Percentiles rank a stretch among this genome's conserved stretches.
Evolutionary conservation across 495 filamentous ascomycete species (phyloP).

Genomic region (Apiosordaria backusii): DNA sequence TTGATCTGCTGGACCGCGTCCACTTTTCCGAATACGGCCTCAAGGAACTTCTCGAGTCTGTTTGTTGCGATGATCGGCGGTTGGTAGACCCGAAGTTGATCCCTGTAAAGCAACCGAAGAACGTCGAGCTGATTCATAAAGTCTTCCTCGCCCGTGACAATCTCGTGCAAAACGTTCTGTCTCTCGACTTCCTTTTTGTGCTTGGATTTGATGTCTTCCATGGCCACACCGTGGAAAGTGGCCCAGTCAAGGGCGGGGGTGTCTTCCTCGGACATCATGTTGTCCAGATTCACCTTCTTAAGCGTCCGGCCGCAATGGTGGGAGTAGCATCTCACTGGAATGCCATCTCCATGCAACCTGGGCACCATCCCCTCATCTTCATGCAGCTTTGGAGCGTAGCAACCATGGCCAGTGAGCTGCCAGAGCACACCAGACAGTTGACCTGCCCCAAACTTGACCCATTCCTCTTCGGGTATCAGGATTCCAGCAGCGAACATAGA

Average conservation of each 20-base stretch:
- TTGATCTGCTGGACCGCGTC: conserved; percentile 89
- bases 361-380: conserved; percentile 53
- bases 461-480: conserved; percentile 88
- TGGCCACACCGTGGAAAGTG: conserved; percentile 82
- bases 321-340: conserved; percentile 81
- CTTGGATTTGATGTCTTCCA: conserved; percentile 63
- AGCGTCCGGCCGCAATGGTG: conserved; percentile 90
- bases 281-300: conserved; percentile 84
- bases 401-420: conserved; percentile 89
- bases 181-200: conserved; percentile 86
- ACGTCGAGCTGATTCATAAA: conserved; percentile 88
- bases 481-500: conserved; percentile 78
- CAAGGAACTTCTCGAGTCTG: conserved; percentile 70
- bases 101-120: conserved; percentile 78
- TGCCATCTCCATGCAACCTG: conserved; percentile 37
- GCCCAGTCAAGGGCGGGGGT: conserved; percentile 80
- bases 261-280: conserved; percentile 61
- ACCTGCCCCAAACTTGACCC: conserved; percentile 84
- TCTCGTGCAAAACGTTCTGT: conserved; percentile 94
- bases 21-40: conserved; percentile 84
- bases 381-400: conserved; percentile 82
- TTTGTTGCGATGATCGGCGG: conserved; percentile 78
- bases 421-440: conserved; percentile 82
- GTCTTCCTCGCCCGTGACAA: conserved; percentile 86
- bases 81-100: conserved; percentile 67